These are phyloP conservation scores for Xanthoconium separans DNA, from an alignment of 1,284 basidiomycete species.

Conservation along the genomic window DNA sequence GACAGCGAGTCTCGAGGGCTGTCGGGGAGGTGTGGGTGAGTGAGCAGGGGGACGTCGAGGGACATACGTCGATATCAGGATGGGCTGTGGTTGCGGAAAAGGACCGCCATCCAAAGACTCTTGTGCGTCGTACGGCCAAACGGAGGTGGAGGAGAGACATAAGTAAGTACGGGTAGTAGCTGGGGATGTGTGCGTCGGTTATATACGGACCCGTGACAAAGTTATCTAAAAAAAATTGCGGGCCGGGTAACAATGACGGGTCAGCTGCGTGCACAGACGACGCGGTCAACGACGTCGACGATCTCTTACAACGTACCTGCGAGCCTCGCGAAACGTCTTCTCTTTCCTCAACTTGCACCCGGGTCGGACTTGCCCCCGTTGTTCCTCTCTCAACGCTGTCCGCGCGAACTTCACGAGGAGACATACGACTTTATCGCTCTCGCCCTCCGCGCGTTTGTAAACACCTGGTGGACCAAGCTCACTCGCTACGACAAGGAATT, in stretches of 20 bases:
- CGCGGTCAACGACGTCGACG: constrained; percentile 25
- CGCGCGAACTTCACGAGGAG: constrained; percentile 61
- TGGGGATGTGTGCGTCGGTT: constrained; percentile 16
- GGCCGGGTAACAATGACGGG: constrained; percentile 6
- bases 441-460: constrained; percentile 70
- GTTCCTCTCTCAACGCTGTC: constrained; percentile 41
- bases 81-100: constrained; percentile 6
- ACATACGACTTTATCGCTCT: constrained; percentile 78
- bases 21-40: not conserved
- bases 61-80: constrained; percentile 28
- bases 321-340: constrained; percentile 52
- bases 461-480: constrained; percentile 81
- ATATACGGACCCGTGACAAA: constrained; percentile 23
- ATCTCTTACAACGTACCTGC: constrained; percentile 18
- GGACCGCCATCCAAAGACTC: constrained; percentile 1
- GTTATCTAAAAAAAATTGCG: not conserved
- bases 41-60: not conserved
- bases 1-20: constrained; percentile 53
- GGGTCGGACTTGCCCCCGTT: constrained; percentile 52
- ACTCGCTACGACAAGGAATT: constrained; percentile 81
- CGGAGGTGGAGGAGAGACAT: constrained; percentile 22
- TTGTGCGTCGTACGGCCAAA: not conserved
- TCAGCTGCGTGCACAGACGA: not conserved
- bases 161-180: not conserved
- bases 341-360: constrained; percentile 59